These are phyloP conservation scores for Fusarium sp. DNA, from an alignment of 2,329 filamentous ascomycete species.

Conservation along the genomic window DNA sequence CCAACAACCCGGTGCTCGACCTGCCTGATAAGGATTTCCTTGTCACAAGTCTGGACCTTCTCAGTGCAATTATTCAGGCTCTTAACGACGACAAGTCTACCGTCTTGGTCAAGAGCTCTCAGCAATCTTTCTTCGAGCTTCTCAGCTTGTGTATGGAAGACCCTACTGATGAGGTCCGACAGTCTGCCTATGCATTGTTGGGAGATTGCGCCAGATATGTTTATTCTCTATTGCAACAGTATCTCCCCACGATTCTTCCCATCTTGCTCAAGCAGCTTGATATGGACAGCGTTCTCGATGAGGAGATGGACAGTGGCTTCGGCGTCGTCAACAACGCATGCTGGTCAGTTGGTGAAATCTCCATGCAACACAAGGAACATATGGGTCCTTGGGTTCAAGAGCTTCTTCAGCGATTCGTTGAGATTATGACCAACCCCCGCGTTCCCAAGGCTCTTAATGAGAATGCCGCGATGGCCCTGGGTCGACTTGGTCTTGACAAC, in stretches of 20 bases:
- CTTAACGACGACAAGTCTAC: constrained; percentile 78
- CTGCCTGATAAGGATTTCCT: constrained; percentile 96
- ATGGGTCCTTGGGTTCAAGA: constrained; percentile 83
- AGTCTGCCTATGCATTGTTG: constrained; percentile 94
- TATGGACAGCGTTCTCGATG: constrained; percentile 78
- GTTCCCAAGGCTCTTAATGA: constrained; percentile 90
- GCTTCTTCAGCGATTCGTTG: constrained; percentile 79
- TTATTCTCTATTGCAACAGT: constrained; percentile 81
- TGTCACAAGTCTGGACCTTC: constrained; percentile 91
- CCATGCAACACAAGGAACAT: constrained; percentile 78
- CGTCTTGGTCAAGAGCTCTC: constrained; percentile 79
- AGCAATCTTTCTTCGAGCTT: constrained; percentile 90
- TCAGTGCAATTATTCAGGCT: constrained; percentile 94
- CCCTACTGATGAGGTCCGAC: constrained; percentile 88
- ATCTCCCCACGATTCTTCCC: constrained; percentile 78
- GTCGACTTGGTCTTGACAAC: constrained; percentile 84
- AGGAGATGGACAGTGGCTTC: constrained; percentile 86
- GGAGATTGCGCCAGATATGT: constrained; percentile 96
- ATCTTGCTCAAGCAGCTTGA: constrained; percentile 90
- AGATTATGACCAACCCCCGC: constrained; percentile 85
- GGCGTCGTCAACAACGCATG: constrained; percentile 98
- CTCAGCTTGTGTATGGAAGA: constrained; percentile 94
- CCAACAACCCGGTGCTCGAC: constrained; percentile 75
- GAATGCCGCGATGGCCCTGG: constrained; percentile 93
- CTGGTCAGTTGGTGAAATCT: constrained; percentile 95